Conservation (phyloP, 148 eudicot species). For the Rhododendron henanense region DNA sequence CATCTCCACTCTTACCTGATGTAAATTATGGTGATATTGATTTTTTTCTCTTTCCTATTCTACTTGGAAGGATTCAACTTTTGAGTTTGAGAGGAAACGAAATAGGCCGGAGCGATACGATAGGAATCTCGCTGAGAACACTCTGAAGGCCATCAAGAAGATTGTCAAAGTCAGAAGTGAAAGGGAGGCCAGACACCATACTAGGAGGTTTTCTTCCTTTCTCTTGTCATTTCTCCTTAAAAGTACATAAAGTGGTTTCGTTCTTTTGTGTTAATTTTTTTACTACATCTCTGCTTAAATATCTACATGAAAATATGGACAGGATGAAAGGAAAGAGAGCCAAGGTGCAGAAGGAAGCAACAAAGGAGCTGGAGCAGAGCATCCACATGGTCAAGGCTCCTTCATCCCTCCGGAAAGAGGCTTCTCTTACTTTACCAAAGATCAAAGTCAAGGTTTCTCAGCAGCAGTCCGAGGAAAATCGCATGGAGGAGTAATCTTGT, state of each 20-base stretch:
- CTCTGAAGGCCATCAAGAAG: conserved; percentile 67
- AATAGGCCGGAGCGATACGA: conserved; percentile 95
- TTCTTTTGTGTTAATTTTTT: not conserved
- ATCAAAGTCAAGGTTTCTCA: conserved; percentile 47
- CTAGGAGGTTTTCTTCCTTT: conserved; percentile 42
- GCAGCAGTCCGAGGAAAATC: conserved; percentile 33
- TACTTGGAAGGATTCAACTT: conserved; percentile 66
- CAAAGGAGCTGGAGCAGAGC: conserved; percentile 44
- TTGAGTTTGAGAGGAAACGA: conserved; percentile 94
- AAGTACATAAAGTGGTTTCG: not conserved
- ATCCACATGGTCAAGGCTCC: conserved; percentile 60
- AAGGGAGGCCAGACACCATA: conserved; percentile 39
- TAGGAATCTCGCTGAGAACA: conserved; percentile 57
- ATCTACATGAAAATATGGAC: conserved; percentile 1
- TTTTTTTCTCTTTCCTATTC: not conserved
- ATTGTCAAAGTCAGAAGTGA: conserved; percentile 52
- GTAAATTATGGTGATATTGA: not conserved
- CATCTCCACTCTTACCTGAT: not conserved
- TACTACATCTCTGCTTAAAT: not conserved
- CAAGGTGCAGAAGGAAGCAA: conserved; percentile 15
- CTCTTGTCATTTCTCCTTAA: not conserved
- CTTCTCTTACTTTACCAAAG: conserved; percentile 49
- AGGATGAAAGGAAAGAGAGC: conserved; percentile 55
- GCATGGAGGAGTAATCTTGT: conserved; percentile 63
- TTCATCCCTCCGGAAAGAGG: conserved; percentile 23